Conservation (phyloP, 306 rosid species). For the Mimosa pudica region DNA sequence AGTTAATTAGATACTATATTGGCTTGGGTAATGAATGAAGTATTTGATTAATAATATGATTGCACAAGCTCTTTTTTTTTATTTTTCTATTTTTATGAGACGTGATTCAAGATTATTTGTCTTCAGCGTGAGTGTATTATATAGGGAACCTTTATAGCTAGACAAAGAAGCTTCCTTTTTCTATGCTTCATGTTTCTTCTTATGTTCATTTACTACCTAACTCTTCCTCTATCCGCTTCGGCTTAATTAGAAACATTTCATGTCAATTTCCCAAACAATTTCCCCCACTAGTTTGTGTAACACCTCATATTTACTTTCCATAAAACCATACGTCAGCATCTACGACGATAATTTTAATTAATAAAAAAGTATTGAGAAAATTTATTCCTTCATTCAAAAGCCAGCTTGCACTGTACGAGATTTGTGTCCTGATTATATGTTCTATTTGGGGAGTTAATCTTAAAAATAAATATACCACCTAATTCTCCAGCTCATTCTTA, state of each 20-base stretch:
- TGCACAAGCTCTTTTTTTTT: background rate
- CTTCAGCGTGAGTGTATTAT: no score
- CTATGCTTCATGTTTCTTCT: background rate
- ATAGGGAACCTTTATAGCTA: background rate
- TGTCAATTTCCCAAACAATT: background rate
- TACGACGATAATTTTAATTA: no score
- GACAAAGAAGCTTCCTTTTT: background rate
- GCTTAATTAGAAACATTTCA: background rate
- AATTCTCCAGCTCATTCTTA: no score
- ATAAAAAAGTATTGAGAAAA: no score
- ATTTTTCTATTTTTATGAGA: background rate
- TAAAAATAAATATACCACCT: no score
- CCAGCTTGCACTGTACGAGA: background rate
- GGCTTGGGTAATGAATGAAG: no score
- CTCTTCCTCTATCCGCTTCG: background rate
- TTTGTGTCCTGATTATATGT: no score
- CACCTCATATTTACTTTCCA: background rate
- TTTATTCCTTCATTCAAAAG: background rate
- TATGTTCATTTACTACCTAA: background rate
- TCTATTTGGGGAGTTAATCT: no score
- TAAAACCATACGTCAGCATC: background rate
- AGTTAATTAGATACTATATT: no score
- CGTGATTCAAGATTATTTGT: no score
- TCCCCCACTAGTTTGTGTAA: background rate
- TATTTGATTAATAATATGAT: no score